phyloP scores from a whole-genome alignment of 768 basidiomycete genomes.

The Macrolepiota albuminosa region DNA sequence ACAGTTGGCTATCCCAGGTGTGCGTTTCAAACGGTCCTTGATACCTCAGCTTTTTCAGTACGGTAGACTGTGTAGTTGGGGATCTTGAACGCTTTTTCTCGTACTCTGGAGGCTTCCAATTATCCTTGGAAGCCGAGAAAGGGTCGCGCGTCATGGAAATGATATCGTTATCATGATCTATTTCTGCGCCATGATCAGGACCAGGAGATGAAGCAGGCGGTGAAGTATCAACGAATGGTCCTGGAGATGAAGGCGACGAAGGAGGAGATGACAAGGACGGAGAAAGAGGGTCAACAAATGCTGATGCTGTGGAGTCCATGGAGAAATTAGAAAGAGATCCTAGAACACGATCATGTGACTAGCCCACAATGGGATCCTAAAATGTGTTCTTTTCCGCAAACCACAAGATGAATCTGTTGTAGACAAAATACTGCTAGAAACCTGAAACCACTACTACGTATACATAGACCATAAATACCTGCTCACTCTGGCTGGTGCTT shows the following conservation, averaged over 20 bases:
- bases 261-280: constrained; percentile 44
- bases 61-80: constrained; percentile 12
- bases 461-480: no score
- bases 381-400: no score
- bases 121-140: constrained; percentile 39
- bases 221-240: constrained; percentile 21
- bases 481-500: neutral
- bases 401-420: neutral
- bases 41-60: constrained; percentile 15
- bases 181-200: constrained; percentile 8
- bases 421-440: neutral
- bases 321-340: neutral
- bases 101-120: constrained; percentile 36
- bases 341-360: constrained; percentile 18
- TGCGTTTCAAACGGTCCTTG: neutral
- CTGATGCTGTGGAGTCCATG: constrained; percentile 13
- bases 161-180: constrained; percentile 12
- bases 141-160: constrained; percentile 42
- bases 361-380: no score
- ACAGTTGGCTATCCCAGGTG: neutral
- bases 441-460: neutral
- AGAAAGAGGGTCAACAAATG: constrained; percentile 12
- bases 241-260: constrained; percentile 52
- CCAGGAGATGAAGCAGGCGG: constrained; percentile 27
- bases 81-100: constrained; percentile 29